Percentiles rank a stretch among this genome's conserved stretches.
Conservation (phyloP, 108 stramenopile species). For the Fistulifera pelliculosa region DNA sequence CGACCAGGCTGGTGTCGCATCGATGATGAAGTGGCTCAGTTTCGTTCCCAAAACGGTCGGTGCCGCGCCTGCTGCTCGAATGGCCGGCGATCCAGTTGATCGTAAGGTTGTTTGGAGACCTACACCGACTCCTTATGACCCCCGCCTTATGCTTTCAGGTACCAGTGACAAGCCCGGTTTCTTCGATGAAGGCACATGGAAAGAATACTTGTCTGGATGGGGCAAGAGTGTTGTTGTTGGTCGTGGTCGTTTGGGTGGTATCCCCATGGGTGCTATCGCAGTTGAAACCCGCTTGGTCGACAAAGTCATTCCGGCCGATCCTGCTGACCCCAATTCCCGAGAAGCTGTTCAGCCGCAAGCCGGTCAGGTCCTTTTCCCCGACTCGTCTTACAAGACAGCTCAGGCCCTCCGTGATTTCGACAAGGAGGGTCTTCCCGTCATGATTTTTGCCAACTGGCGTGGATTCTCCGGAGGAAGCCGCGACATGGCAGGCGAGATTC, state of each 20-base stretch:
- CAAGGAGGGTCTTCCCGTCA: slow-evolving; percentile 94
- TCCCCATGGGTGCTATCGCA: slow-evolving; percentile 95
- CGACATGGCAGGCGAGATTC: slow-evolving; percentile 97
- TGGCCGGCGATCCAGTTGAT: slow-evolving; percentile 80
- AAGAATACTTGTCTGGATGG: slow-evolving; percentile 95
- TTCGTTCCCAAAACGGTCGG: slow-evolving; percentile 89
- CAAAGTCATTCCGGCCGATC: slow-evolving; percentile 92
- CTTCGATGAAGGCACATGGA: slow-evolving; percentile 92
- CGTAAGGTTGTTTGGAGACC: slow-evolving; percentile 80
- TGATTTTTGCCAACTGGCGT: slow-evolving; percentile 99
- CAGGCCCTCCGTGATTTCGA: slow-evolving; percentile 94
- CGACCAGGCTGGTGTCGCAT: slow-evolving; percentile 87
- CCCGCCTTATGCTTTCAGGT: slow-evolving; percentile 84
- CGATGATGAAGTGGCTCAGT: slow-evolving; percentile 89
- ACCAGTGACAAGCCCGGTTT: slow-evolving; percentile 75
- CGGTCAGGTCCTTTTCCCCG: slow-evolving; percentile 95
- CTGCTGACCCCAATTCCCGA: slow-evolving; percentile 94
- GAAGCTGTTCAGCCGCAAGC: slow-evolving; percentile 93
- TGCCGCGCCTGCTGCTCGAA: slow-evolving; percentile 55
- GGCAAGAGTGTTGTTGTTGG: slow-evolving; percentile 96
- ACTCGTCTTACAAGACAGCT: slow-evolving; percentile 97
- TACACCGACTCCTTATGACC: slow-evolving; percentile 95
- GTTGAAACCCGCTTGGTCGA: slow-evolving; percentile 95
- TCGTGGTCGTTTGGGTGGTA: slow-evolving; percentile 94
- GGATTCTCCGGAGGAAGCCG: slow-evolving; percentile 96